Conservation (phyloP, 1,284 basidiomycete species). For the Pascua guehoae region DNA sequence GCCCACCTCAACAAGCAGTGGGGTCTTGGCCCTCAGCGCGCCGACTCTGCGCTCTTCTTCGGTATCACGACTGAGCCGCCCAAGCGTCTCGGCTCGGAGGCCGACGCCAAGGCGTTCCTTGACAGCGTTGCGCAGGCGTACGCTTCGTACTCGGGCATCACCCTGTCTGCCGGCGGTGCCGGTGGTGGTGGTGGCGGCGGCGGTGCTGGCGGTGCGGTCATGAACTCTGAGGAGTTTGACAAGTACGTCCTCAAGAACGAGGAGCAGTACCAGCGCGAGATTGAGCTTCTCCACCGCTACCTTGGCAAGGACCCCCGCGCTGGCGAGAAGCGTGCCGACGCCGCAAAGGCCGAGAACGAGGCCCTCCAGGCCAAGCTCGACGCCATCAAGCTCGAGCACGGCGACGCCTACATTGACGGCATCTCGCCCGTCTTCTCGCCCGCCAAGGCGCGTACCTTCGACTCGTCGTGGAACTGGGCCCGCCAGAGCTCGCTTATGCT, state of each 20-base stretch:
- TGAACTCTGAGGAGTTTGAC: constrained; percentile 97
- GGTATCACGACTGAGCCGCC: constrained; percentile 88
- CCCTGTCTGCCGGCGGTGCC: constrained; percentile 64
- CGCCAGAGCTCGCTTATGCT: constrained; percentile 90
- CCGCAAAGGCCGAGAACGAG: constrained; percentile 62
- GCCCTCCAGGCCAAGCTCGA: constrained; percentile 83
- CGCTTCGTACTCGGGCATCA: constrained; percentile 80
- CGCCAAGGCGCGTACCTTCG: constrained; percentile 94
- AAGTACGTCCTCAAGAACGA: constrained; percentile 94
- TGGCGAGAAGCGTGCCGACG: constrained; percentile 82
- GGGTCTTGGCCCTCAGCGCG: constrained; percentile 85
- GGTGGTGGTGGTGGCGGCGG: constrained; percentile 61
- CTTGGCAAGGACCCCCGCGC: constrained; percentile 87
- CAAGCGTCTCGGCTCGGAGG: constrained; percentile 87
- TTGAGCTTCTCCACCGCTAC: constrained; percentile 95
- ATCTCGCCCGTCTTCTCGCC: constrained; percentile 92
- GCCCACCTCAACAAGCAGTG: constrained; percentile 81
- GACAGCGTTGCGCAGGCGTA: constrained; percentile 81
- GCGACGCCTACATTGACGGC: constrained; percentile 88
- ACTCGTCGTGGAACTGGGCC: constrained; percentile 99
- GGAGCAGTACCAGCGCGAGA: constrained; percentile 84
- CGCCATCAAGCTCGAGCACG: constrained; percentile 67
- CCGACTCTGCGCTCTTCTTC: constrained; percentile 86
- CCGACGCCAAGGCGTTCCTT: constrained; percentile 89
- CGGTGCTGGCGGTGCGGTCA: constrained; percentile 70